A percentile compares a stretch with the other conserved stretches of the same genome.
phyloP scores from a whole-genome alignment of 768 basidiomycete genomes.

The Boletus eberwhitei region DNA sequence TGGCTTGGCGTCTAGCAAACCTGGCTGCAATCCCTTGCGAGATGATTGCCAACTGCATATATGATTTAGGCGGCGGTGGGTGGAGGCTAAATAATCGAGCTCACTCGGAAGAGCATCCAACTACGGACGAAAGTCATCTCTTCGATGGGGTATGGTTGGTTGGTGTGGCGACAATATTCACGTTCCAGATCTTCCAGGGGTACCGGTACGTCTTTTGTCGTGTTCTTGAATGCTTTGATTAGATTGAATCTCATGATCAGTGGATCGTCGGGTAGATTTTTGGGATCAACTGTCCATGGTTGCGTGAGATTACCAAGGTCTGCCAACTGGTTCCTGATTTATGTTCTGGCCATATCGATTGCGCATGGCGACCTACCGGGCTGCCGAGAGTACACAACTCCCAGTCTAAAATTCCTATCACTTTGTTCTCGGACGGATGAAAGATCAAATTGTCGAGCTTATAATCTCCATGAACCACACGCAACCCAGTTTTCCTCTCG shows the following conservation, averaged over 20 bases:
- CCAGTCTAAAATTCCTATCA: slow-evolving; percentile 97
- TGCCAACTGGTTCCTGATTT: slow-evolving; percentile 51
- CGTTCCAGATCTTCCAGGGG: slow-evolving; percentile 70
- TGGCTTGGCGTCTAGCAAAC: slow-evolving; percentile 81
- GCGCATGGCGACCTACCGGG: slow-evolving; percentile 54
- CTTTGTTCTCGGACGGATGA: slow-evolving; percentile 85
- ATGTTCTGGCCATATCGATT: neutral
- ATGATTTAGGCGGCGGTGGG: slow-evolving; percentile 1
- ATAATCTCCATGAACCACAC: slow-evolving; percentile 97
- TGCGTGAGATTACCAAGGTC: slow-evolving; percentile 90
- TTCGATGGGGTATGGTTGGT: slow-evolving; percentile 67
- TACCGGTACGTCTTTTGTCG: slow-evolving; percentile 54
- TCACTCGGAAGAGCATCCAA: slow-evolving; percentile 81
- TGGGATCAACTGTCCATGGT: slow-evolving; percentile 66
- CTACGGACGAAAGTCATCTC: slow-evolving; percentile 81
- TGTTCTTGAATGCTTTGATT: slow-evolving; percentile 64
- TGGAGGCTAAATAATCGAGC: slow-evolving; percentile 10
- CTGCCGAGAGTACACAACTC: slow-evolving; percentile 94
- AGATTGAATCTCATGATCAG: slow-evolving; percentile 16
- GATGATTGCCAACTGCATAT: slow-evolving; percentile 67
- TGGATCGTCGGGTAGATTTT: slow-evolving; percentile 32
- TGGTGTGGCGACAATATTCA: slow-evolving; percentile 70
- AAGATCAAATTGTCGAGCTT: slow-evolving; percentile 98
- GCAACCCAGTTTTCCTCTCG: slow-evolving; percentile 67
- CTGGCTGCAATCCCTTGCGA: slow-evolving; percentile 89